Conservation (phyloP, 2,329 filamentous ascomycete genomes). For the Lachnellula suecica region DNA sequence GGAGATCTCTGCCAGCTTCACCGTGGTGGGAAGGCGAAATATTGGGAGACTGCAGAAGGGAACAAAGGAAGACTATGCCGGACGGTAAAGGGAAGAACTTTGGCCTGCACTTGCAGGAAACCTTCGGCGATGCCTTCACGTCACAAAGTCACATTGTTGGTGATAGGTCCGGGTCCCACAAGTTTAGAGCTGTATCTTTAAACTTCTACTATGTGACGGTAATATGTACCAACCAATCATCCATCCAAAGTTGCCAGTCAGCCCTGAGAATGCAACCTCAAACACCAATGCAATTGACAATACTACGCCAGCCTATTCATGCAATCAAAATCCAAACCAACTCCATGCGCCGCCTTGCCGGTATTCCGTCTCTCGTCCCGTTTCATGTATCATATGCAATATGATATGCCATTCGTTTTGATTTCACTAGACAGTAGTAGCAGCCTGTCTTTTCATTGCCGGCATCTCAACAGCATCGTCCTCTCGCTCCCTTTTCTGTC, state of each 20-base stretch:
- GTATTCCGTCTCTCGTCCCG: neutral
- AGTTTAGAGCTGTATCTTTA: neutral
- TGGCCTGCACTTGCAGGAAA: neutral
- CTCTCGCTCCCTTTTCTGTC: conserved; percentile 22
- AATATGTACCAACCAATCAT: neutral
- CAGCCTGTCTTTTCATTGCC: conserved; percentile 22
- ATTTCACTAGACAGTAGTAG: too few relatives aligned
- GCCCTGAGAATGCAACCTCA: neutral
- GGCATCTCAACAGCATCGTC: conserved; percentile 18
- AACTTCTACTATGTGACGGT: neutral
- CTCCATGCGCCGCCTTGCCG: neutral
- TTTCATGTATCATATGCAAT: too few relatives aligned
- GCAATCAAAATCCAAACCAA: neutral
- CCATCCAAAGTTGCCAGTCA: neutral
- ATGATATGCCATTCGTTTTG: too few relatives aligned
- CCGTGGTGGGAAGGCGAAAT: too few relatives aligned
- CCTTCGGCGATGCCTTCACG: too few relatives aligned
- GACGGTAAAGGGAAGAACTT: neutral
- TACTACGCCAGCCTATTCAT: neutral
- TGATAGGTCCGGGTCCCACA: neutral
- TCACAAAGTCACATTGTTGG: neutral
- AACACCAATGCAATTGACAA: neutral
- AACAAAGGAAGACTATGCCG: too few relatives aligned
- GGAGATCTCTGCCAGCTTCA: too few relatives aligned
- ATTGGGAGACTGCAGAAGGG: too few relatives aligned